A percentile compares a stretch with the other conserved stretches of the same genome.
Conservation (phyloP, 495 filamentous ascomycete species). For the Elaphomyces granulatus region DNA sequence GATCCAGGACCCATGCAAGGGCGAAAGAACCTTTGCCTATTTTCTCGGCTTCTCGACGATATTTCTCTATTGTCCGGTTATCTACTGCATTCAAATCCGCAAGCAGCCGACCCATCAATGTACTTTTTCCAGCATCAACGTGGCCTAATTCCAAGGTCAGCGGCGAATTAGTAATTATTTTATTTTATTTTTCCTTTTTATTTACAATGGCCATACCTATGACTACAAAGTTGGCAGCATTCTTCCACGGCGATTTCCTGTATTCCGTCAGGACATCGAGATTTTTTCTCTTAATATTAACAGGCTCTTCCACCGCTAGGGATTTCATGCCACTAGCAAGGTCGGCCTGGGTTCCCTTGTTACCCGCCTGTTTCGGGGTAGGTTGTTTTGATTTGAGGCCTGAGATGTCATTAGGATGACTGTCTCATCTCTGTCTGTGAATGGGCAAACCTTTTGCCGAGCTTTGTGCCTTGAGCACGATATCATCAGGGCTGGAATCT, state of each 20-base stretch:
- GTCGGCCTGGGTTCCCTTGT: conserved; percentile 28
- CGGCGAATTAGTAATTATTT: too few species aligned
- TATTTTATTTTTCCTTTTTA: too few species aligned
- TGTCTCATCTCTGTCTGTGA: conserved; percentile 26
- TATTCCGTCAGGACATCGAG: conserved; percentile 75
- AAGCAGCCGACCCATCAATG: conserved; percentile 88
- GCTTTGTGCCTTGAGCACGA: conserved; percentile 71
- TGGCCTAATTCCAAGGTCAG: conserved; percentile 45
- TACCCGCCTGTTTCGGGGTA: conserved; percentile 24
- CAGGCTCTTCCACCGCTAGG: conserved; percentile 52
- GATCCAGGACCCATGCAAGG: conserved; percentile 90
- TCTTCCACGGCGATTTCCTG: conserved; percentile 59
- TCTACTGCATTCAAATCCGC: conserved; percentile 80
- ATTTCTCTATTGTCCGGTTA: conserved; percentile 73
- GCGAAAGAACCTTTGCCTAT: conserved; percentile 94
- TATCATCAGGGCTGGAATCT: conserved; percentile 88
- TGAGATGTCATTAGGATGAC: conserved; percentile 28
- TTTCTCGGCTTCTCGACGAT: conserved; percentile 72
- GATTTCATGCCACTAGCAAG: conserved; percentile 37
- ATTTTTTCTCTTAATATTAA: conserved; percentile 69
- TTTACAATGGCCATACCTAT: conserved; percentile 47
- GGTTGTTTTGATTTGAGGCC: conserved; percentile 35
- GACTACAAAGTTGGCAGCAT: conserved; percentile 85
- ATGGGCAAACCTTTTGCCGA: conserved; percentile 63
- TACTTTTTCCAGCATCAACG: conserved; percentile 96